A percentile compares a stretch with the other conserved stretches of the same genome.
Conservation (phyloP, 352 stramenopile genomes). For the Phytopythium montanum region DNA sequence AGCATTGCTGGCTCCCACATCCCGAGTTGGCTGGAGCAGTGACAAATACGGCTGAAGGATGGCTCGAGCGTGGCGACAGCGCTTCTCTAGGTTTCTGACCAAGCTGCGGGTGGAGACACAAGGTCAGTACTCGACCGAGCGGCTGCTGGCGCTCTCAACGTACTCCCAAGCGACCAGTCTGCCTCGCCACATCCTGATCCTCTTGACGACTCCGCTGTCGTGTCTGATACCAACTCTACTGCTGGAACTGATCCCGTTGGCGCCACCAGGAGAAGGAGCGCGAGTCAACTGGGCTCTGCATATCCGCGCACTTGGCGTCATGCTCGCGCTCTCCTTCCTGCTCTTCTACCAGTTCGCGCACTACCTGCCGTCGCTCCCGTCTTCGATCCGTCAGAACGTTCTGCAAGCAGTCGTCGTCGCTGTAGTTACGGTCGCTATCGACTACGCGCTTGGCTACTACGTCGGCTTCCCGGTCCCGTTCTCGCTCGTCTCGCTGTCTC, state of each 20-base stretch:
- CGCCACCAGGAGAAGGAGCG: slow-evolving; percentile 8
- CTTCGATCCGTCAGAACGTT: slow-evolving; percentile 6
- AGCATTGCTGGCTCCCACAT: too few species aligned
- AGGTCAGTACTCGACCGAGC: slow-evolving; percentile 13
- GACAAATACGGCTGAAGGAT: background rate
- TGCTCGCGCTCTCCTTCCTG: slow-evolving; percentile 13
- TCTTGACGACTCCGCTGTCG: slow-evolving; percentile 13
- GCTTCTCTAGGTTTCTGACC: background rate
- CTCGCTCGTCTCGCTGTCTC: slow-evolving; percentile 12
- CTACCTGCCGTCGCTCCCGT: slow-evolving; percentile 15
- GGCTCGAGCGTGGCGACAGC: background rate
- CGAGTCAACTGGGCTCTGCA: slow-evolving; percentile 14
- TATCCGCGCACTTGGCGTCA: slow-evolving; percentile 11
- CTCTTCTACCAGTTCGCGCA: slow-evolving; percentile 15
- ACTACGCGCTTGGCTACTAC: slow-evolving; percentile 2
- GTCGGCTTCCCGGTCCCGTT: slow-evolving; percentile 20
- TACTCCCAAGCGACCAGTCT: slow-evolving; percentile 13
- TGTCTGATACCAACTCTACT: slow-evolving; percentile 13
- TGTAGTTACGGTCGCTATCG: background rate
- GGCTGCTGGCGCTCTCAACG: slow-evolving; percentile 4
- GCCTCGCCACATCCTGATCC: background rate
- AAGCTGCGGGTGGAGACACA: slow-evolving; percentile 13
- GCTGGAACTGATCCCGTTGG: slow-evolving; percentile 14
- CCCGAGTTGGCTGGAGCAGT: background rate
- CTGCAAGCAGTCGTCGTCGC: slow-evolving; percentile 7